Base-by-base conservation (phyloP, 768 basidiomycete species). In the Hygrocybe punicea region DNA sequence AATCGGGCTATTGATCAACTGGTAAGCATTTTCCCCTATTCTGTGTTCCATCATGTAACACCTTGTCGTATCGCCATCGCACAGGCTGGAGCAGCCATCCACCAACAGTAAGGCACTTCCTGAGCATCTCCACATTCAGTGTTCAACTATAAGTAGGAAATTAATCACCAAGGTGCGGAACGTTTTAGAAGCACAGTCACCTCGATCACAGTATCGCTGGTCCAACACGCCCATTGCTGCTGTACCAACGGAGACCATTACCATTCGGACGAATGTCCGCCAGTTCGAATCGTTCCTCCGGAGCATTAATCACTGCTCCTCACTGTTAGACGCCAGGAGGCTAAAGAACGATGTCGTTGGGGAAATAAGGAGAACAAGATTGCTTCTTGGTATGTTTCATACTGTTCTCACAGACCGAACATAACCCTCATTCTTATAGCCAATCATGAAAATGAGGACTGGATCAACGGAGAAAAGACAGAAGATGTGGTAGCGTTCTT, bases 271-370 rank as follows among this genome's bases (percentile, higher is more conserved):
- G 1, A 84, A 89, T 63, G 64, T 81, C 7, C 85, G 86, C 46
- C 88, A 94, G 56, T 98, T 98, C 63, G 95, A 98, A 62, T 87
- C 86, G 0, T 98, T 98, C 70, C 74, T 98, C 51, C 82, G 85
- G 33, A 91, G 93, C 56, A 93, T 98, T 65, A 82, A 79, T 58
- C 82, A 85, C 33, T 86, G 86, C 63, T 87, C 87, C 10, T 94
- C 89, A 4, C 76, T 98, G 6, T 71, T 94, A 33, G 97, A 99
- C 65, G 94, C 94, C 3, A 81, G 93, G 54, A 79, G 95, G 21
- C 72, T 98, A 37, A 90, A 95, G 73, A 95, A 91, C 61, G 97
- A 99, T 64, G 81, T 99, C 35, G 84, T 89, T 60, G 83, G 91
- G n/a, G 94, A 98, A 74, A 91, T 96, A 42, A 74, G 96, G 58